Evolutionary conservation across 345 rosid species (phyloP).

Genomic region (Acer yangbiense): DNA sequence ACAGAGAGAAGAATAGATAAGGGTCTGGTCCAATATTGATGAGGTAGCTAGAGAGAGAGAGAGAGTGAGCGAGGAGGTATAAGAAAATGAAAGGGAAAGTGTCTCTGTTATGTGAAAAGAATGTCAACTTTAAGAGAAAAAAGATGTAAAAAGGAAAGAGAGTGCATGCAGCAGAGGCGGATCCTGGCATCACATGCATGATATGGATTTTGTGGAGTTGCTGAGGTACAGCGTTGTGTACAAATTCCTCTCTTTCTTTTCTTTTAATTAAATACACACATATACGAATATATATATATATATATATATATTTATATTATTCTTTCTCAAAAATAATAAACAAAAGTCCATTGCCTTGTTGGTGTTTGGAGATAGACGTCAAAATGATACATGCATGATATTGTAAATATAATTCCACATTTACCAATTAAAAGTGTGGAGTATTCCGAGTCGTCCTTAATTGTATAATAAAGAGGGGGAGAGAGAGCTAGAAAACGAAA

Average conservation of each 20-base stretch:
- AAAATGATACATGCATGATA: too few species aligned
- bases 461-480: not conserved
- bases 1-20: too few species aligned
- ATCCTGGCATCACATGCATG: constrained; percentile 44
- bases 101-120: constrained; percentile 14
- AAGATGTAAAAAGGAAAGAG: constrained; percentile 19
- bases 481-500: constrained; percentile 12
- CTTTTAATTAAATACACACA: too few species aligned
- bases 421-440: too few species aligned
- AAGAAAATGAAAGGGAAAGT: not conserved
- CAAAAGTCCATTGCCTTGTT: too few species aligned
- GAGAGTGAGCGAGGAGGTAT: not conserved
- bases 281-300: not conserved
- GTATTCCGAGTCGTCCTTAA: too few species aligned
- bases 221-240: constrained; percentile 16
- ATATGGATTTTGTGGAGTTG: constrained; percentile 4
- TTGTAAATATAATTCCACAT: too few species aligned
- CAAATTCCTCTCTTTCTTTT: constrained; percentile 16
- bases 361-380: too few species aligned
- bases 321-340: not conserved
- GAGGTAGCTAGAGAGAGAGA: not conserved
- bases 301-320: not conserved
- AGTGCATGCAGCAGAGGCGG: constrained; percentile 39
- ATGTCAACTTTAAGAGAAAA: constrained; percentile 31
- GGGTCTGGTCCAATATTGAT: too few species aligned